These are phyloP conservation scores for Eimeria sp. DNA, from an alignment of 169 alveolate genomes.

Conservation along the genomic window DNA sequence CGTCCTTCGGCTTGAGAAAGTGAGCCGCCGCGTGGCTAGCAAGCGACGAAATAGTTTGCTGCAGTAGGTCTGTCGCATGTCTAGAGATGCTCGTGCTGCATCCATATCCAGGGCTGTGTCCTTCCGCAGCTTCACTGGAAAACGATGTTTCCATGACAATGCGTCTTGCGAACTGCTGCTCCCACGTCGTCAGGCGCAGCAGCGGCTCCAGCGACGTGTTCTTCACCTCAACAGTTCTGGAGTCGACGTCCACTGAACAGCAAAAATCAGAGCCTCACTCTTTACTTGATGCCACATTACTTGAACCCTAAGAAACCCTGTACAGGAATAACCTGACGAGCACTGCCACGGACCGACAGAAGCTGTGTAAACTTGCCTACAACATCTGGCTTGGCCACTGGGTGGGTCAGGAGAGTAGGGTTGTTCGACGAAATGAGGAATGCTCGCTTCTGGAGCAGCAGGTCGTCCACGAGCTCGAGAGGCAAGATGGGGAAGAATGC, in stretches of 20 bases:
- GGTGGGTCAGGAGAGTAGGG: slow-evolving; percentile 37
- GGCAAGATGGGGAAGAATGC: slow-evolving; percentile 69
- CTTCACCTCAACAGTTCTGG: background rate
- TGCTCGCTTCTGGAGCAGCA: slow-evolving; percentile 58
- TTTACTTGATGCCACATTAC: background rate
- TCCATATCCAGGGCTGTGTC: slow-evolving; percentile 16
- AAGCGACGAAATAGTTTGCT: slow-evolving; percentile 44
- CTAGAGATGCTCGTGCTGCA: slow-evolving; percentile 45
- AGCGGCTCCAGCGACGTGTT: slow-evolving; percentile 43
- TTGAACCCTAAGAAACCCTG: background rate
- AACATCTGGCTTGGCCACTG: slow-evolving; percentile 61
- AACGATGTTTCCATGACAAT: slow-evolving; percentile 23
- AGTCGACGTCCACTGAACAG: slow-evolving; percentile 53
- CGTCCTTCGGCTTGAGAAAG: slow-evolving; percentile 32
- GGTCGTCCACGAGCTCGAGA: slow-evolving; percentile 54
- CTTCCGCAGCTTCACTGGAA: background rate
- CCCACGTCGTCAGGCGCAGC: slow-evolving; percentile 54
- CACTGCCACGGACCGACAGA: background rate
- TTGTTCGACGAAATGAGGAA: slow-evolving; percentile 41
- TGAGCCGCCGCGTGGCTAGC: slow-evolving; percentile 71
- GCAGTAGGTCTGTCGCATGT: slow-evolving; percentile 67
- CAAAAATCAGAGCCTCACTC: background rate
- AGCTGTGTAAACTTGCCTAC: slow-evolving; percentile 33
- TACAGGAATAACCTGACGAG: background rate
- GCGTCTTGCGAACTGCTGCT: slow-evolving; percentile 50